Conservation (phyloP, 371 early-diverging fungal genomes). For the Mortierella sp. region DNA sequence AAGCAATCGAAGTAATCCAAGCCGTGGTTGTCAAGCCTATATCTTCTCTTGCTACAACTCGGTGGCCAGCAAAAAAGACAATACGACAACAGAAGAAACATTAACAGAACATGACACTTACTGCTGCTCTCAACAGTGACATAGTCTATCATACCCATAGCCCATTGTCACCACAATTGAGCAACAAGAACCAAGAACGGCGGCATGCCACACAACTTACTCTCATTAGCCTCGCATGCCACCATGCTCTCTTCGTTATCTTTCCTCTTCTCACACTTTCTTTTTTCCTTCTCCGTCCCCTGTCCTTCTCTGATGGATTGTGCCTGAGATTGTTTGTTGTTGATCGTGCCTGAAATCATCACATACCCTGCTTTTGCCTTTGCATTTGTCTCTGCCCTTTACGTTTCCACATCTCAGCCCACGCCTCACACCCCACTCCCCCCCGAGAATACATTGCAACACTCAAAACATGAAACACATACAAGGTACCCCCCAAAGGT, state of each 20-base stretch:
- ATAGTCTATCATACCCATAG: no score
- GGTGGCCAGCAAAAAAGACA: no score
- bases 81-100: no score
- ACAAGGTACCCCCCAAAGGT: no score
- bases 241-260: not conserved
- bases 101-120: no score
- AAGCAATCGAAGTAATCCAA: not conserved
- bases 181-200: not conserved
- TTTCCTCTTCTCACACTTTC: conserved; percentile 5
- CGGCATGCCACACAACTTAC: not conserved
- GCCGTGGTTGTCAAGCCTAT: no score
- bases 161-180: not conserved
- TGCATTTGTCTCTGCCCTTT: no score
- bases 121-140: not conserved
- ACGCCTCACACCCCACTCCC: not conserved
- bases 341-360: no score
- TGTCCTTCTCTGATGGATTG: not conserved
- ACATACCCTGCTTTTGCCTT: not conserved
- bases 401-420: not conserved
- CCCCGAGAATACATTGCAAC: not conserved
- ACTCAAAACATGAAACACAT: no score
- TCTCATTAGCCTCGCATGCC: not conserved
- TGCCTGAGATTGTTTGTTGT: not conserved
- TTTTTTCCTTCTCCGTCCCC: not conserved
- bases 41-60: not conserved